phyloP scores from a whole-genome alignment of 2,329 filamentous ascomycete species.

The Neospermospora avenae region DNA sequence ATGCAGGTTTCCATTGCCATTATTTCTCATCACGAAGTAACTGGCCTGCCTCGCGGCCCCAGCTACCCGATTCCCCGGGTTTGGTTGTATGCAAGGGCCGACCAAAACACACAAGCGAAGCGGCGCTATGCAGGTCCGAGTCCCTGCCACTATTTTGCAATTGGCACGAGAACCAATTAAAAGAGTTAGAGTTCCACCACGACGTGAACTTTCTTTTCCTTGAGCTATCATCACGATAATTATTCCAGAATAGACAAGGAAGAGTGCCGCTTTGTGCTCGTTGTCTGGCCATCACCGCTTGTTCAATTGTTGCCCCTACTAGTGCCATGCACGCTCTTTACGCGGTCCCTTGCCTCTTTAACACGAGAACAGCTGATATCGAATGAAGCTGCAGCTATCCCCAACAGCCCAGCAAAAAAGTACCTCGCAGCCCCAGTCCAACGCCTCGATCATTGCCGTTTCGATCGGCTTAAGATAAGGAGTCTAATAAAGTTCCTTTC shows the following conservation, averaged over 20 bases:
- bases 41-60: not conserved
- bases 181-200: not conserved
- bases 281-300: not conserved
- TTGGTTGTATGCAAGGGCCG: not conserved
- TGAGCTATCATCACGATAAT: not conserved
- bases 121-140: not conserved
- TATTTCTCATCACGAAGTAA: not conserved
- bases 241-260: not conserved
- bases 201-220: not conserved
- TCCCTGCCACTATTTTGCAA: not conserved
- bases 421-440: not conserved
- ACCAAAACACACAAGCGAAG: not conserved
- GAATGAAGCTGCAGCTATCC: slow-evolving; percentile 21
- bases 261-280: slow-evolving; percentile 1
- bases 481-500: slow-evolving; percentile 4
- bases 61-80: slow-evolving; percentile 6
- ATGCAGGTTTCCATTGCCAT: slow-evolving; percentile 4
- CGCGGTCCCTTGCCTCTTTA: slow-evolving; percentile 12
- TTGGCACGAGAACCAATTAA: not conserved
- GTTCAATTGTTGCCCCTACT: not conserved
- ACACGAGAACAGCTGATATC: slow-evolving; percentile 15
- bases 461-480: not conserved
- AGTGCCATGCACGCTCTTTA: slow-evolving; percentile 23
- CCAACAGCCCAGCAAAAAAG: slow-evolving; percentile 2
- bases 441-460: slow-evolving; percentile 19